A percentile compares a stretch with the other conserved stretches of the same genome.
phyloP scores from a whole-genome alignment of 2,329 filamentous ascomycete genomes.

The Ambrosiella xylebori region DNA sequence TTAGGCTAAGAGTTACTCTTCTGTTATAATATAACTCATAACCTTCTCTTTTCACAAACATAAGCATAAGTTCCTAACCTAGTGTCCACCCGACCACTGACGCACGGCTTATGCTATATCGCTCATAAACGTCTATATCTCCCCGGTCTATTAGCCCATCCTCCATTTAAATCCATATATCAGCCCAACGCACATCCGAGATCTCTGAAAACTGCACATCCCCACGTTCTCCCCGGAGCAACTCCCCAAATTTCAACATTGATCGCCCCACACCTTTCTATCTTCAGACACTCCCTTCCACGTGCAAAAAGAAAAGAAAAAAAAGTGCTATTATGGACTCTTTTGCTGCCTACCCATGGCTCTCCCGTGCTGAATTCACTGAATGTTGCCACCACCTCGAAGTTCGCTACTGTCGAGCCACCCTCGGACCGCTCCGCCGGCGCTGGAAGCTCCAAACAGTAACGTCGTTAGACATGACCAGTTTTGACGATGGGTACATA shows the following conservation, averaged over 20 bases:
- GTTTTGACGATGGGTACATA: conserved; percentile 25
- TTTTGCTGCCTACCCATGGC: conserved; percentile 41
- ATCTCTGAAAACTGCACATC: too few relatives aligned
- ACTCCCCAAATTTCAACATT: background rate
- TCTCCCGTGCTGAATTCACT: conserved; percentile 44
- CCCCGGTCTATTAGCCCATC: background rate
- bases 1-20: background rate
- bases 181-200: too few relatives aligned
- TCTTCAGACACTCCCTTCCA: too few relatives aligned
- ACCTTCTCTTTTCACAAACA: background rate
- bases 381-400: conserved; percentile 47
- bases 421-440: conserved; percentile 34
- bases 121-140: background rate
- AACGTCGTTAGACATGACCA: conserved; percentile 31
- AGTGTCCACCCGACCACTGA: background rate
- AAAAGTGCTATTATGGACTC: conserved; percentile 18
- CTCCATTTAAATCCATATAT: background rate
- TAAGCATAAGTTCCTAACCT: background rate
- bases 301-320: too few relatives aligned
- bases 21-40: background rate
- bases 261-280: background rate
- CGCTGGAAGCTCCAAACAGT: conserved; percentile 38
- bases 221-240: too few relatives aligned
- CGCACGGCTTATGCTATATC: background rate
- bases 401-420: conserved; percentile 39